These are phyloP conservation scores for Arthrinium puccinioides DNA, from an alignment of 2,329 filamentous ascomycete species.

Conservation along the genomic window DNA sequence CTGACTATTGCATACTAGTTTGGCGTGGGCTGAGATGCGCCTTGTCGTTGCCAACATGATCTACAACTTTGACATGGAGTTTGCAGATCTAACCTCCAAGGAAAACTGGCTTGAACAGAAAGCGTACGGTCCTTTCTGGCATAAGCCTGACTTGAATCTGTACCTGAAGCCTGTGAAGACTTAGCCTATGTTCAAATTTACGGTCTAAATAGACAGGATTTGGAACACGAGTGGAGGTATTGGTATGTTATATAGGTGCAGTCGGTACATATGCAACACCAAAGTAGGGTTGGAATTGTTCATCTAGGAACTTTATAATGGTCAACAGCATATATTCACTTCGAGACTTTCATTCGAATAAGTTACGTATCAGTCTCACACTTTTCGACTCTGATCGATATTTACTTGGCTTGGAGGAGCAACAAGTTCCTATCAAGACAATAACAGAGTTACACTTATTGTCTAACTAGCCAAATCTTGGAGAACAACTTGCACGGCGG, in stretches of 20 bases:
- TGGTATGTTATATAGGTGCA: not conserved
- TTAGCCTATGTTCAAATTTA: not conserved
- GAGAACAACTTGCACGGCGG: no score
- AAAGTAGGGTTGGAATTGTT: not conserved
- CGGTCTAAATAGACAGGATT: not conserved
- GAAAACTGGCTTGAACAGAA: slow-evolving; percentile 22
- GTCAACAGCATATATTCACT: not conserved
- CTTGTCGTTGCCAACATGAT: slow-evolving; percentile 7
- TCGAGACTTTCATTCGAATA: not conserved
- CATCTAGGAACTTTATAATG: not conserved
- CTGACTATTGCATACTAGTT: not conserved
- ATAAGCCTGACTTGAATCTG: slow-evolving; percentile 26
- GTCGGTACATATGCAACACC: not conserved
- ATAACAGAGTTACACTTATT: no score
- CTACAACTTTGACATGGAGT: slow-evolving; percentile 7
- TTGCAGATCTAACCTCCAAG: slow-evolving; percentile 12
- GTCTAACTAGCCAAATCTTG: no score
- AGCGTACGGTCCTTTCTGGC: slow-evolving; percentile 24
- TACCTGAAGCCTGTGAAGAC: slow-evolving; percentile 13
- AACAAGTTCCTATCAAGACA: no score
- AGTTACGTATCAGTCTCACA: no score
- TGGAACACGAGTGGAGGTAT: not conserved
- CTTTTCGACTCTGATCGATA: no score
- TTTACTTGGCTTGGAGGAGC: no score
- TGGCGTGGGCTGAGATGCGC: slow-evolving; percentile 9